Base-by-base conservation (phyloP, 768 basidiomycete genomes). In the Boletus rubroflammeus region DNA sequence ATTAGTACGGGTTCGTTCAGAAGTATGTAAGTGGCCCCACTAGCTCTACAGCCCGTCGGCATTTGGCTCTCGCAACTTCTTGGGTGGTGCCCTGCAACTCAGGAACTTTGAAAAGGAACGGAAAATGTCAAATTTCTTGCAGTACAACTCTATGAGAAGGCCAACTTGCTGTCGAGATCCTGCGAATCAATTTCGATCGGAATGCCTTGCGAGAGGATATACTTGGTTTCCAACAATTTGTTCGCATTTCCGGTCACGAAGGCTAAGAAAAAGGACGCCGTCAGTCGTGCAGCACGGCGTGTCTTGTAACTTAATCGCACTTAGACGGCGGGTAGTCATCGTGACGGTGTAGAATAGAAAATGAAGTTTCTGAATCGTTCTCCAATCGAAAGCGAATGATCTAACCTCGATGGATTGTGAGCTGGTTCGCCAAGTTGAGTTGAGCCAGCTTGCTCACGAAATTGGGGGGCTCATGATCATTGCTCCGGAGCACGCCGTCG, bases 201-300 rank as follows among this genome's bases (percentile, higher is more conserved):
- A 15, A 73, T 65, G 5, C 83, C 83, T 14, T 81, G 74, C 0
- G 79, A 80, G 17, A 98, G 78, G 66, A 98, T 98, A 31, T 82
- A 81, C 62, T 83, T 82, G 56, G 95, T 93, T 73, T 98, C 96
- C 55, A 78, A 80, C 26, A 98, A 77, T 70, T 98, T 98, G 76
- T 94, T 93, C 19, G 85, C 81, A 67, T 98, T 98, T 26, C 94
- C 92, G 0, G 96, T 98, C 17, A 98, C 93, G 69, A 98, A 97
- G 25, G 88, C 94, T 96, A 51, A 21, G n/a, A 32, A 56, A 6
- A n/a, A n/a, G 39, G 19, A 40, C 14, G 28, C 5, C 11, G 41
- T 71, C 45, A 68, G 50, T 47, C 13, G n/a, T 35, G 11, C 13
- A 38, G 35, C n/a, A 5, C 14, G 28, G 40, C 9, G 10, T 26